A percentile compares a stretch with the other conserved stretches of the same genome.
Conservation (phyloP, 2,329 filamentous ascomycete genomes). For the Trichocomaceae sp. region DNA sequence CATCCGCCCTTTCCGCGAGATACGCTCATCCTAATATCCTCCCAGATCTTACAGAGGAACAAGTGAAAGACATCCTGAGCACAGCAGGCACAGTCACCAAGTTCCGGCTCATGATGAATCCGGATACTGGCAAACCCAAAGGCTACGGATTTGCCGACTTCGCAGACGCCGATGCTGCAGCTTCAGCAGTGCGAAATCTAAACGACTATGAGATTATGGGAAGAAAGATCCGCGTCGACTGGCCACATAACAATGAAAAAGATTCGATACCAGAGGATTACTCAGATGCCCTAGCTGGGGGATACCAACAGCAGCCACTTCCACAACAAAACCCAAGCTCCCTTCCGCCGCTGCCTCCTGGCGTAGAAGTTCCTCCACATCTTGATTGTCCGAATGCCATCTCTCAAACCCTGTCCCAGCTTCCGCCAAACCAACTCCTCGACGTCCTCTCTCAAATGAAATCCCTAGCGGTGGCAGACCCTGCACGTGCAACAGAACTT, state of each 20-base stretch:
- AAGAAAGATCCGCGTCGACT: constrained; percentile 88
- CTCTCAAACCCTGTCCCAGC: constrained; percentile 77
- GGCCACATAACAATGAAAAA: constrained; percentile 82
- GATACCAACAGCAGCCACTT: constrained; percentile 27
- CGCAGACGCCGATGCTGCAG: constrained; percentile 82
- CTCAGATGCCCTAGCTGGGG: constrained; percentile 27
- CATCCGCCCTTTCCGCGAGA: constrained; percentile 55
- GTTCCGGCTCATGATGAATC: constrained; percentile 91
- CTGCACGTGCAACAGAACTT: constrained; percentile 75
- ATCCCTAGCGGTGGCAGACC: constrained; percentile 72
- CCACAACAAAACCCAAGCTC: constrained; percentile 44
- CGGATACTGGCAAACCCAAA: constrained; percentile 88
- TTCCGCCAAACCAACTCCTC: constrained; percentile 81
- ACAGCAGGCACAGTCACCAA: constrained; percentile 83
- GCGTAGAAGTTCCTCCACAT: constrained; percentile 74
- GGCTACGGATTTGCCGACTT: constrained; percentile 97
- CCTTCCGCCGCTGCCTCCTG: constrained; percentile 75
- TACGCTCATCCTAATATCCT: constrained; percentile 16
- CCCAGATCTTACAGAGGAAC: constrained; percentile 85
- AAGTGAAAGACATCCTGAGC: constrained; percentile 89
- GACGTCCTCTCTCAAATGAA: constrained; percentile 96
- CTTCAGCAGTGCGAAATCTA: constrained; percentile 87
- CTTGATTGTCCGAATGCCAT: constrained; percentile 85
- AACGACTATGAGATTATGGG: constrained; percentile 96
- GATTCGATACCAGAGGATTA: constrained; percentile 54